Evolutionary conservation across 2,329 filamentous ascomycete genomes (phyloP).

Genomic region (Ceratocystis smalleyi): DNA sequence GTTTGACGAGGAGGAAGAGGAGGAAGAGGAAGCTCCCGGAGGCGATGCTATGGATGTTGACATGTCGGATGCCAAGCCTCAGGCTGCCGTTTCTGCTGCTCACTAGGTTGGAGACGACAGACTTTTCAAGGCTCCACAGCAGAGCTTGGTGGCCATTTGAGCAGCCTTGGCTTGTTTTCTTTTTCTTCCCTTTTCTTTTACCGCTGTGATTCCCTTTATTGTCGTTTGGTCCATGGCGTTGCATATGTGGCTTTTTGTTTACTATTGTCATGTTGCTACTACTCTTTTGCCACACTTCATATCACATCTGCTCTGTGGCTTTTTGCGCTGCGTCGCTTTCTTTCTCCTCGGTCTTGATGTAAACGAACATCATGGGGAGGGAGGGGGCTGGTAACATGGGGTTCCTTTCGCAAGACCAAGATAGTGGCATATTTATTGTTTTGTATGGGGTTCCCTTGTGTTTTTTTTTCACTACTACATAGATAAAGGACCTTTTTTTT

Average conservation of each 20-base stretch:
- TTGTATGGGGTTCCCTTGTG: too few species aligned
- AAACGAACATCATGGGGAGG: not conserved
- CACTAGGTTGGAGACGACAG: constrained; percentile 14
- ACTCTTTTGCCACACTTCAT: constrained; percentile 2
- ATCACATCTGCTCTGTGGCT: not conserved
- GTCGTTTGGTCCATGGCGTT: constrained; percentile 14
- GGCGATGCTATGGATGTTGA: constrained; percentile 39
- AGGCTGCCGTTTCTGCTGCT: constrained; percentile 19
- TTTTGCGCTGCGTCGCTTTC: not conserved
- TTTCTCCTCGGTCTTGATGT: not conserved
- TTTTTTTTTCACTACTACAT: too few species aligned
- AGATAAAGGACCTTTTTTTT: too few species aligned
- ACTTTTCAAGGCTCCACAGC: constrained; percentile 9
- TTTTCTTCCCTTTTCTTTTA: not conserved
- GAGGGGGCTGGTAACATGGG: not conserved
- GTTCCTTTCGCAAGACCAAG: not conserved
- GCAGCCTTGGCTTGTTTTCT: constrained; percentile 10
- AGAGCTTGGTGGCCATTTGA: constrained; percentile 13
- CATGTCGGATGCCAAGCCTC: constrained; percentile 25
- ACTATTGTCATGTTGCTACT: not conserved
- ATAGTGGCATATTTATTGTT: too few species aligned
- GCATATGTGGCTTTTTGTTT: constrained; percentile 11
- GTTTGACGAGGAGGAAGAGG: constrained; percentile 45
- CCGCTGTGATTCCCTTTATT: constrained; percentile 8
- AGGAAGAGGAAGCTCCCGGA: constrained; percentile 23